Evolutionary conservation across 225 moss, liverwort and hornwort genomes (phyloP), one percentile per base, ranked within the genome.

Genomic region (Asterella californica): DNA sequence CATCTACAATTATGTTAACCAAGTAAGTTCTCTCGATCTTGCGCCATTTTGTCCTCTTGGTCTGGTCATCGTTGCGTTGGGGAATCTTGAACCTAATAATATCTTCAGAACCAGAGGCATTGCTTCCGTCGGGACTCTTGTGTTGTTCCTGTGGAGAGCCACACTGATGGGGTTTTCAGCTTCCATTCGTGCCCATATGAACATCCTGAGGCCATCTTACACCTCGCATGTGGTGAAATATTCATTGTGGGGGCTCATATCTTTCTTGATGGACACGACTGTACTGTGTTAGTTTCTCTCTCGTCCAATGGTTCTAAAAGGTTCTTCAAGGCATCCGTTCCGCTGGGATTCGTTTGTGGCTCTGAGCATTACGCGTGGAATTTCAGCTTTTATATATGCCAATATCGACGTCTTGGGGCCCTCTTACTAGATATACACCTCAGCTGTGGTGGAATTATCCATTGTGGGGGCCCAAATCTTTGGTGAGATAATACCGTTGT

Each of bases 1-100:
- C 85, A 91, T 92, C 69, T 99, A 91, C 88, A 95, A 93, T 81
- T 99, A 99, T 70, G 90, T 99, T 18, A 80, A 85, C 46, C 90
- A 96, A 92, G 96, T 94, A 88, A 49, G 82, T 63, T 12, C 21
- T 64, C 64, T 61, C 8, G 34, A 7, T 69, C 18, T 4, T 52
- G n/a, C 1, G 6, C 15, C 21, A 5, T 29, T 47, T 36, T 24
- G 11, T 71, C 25, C 11, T 45, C 45, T 46, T 25, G 1, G 0
- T 61, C 6, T 61, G 61, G 7, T 25, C 27, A 61, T 61, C n/a
- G 61, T 27, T 25, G 6, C 18, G n/a, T n/a, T n/a, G n/a, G n/a
- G n/a, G n/a, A n/a, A n/a, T n/a, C n/a, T n/a, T n/a, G n/a, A n/a
- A n/a, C n/a, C n/a, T 9, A 54, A 17, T 54, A 18, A 18, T 12